Conservation (phyloP, 148 eudicot species). For the Silene conica region DNA sequence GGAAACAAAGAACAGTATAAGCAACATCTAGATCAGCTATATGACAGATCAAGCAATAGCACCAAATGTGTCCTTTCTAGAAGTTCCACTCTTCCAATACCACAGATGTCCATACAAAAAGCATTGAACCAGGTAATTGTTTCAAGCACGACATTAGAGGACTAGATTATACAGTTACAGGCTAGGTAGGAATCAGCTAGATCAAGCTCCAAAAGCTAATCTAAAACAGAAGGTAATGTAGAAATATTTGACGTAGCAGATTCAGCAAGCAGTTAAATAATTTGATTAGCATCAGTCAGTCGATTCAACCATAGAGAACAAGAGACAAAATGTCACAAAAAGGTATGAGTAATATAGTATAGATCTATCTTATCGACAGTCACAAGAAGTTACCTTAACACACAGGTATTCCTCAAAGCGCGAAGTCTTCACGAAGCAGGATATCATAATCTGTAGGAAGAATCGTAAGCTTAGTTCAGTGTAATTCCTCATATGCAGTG, state of each 20-base stretch:
- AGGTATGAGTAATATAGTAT: neutral
- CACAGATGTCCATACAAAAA: neutral
- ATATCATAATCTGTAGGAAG: constrained; percentile 68
- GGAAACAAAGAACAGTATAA: too few species aligned
- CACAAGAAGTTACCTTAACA: constrained; percentile 55
- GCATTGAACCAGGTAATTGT: neutral
- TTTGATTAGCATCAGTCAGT: neutral
- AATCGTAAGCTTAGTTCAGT: too few species aligned
- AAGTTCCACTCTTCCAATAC: too few species aligned
- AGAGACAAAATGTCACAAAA: neutral
- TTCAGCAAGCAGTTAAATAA: neutral
- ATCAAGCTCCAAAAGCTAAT: neutral
- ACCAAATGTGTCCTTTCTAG: too few species aligned
- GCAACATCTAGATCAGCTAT: neutral
- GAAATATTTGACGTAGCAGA: neutral
- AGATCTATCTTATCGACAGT: neutral
- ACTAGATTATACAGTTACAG: neutral
- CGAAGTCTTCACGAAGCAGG: constrained; percentile 93
- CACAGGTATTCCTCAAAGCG: constrained; percentile 81
- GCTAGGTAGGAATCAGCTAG: neutral
- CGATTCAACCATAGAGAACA: neutral
- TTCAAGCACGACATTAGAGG: neutral
- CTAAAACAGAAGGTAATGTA: neutral
- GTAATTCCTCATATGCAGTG: too few species aligned
- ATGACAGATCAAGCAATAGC: neutral